Evolutionary conservation across 495 filamentous ascomycete genomes (phyloP).

Genomic region (Aspergillus haitiensis): DNA sequence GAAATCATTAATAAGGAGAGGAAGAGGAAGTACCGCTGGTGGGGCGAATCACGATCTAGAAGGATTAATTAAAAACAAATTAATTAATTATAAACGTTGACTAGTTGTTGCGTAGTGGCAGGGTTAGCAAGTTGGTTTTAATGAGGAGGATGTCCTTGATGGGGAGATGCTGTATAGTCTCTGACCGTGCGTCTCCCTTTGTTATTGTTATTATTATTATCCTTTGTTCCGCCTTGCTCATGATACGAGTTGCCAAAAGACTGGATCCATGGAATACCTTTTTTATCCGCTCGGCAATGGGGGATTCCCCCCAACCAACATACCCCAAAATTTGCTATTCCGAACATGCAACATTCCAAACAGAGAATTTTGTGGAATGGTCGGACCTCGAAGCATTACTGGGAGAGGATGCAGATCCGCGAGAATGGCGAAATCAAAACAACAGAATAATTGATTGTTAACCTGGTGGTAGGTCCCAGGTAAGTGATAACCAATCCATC

Average conservation of each 20-base stretch:
- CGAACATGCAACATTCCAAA: no score
- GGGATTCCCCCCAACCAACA: no score
- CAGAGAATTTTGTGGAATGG: no score
- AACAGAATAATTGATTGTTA: no score
- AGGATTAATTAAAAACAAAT: conserved; percentile 31
- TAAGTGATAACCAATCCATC: no score
- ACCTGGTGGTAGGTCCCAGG: no score
- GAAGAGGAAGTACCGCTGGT: conserved; percentile 13
- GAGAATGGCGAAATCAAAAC: no score
- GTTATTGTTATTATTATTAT: neutral
- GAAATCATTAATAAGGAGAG: conserved; percentile 1
- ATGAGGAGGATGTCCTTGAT: no score
- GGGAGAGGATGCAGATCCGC: no score
- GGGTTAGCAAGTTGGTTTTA: neutral
- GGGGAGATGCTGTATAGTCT: neutral
- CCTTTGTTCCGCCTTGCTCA: no score
- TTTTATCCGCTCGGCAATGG: neutral
- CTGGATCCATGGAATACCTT: conserved; percentile 14
- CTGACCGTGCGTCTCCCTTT: neutral
- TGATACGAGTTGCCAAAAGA: neutral
- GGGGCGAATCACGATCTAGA: conserved; percentile 30
- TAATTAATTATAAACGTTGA: conserved; percentile 20
- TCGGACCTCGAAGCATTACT: no score
- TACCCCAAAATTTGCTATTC: no score
- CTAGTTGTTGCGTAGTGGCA: neutral